These are phyloP conservation scores for Camellia japonica DNA, from an alignment of 148 eudicot genomes.

Conservation along the genomic window DNA sequence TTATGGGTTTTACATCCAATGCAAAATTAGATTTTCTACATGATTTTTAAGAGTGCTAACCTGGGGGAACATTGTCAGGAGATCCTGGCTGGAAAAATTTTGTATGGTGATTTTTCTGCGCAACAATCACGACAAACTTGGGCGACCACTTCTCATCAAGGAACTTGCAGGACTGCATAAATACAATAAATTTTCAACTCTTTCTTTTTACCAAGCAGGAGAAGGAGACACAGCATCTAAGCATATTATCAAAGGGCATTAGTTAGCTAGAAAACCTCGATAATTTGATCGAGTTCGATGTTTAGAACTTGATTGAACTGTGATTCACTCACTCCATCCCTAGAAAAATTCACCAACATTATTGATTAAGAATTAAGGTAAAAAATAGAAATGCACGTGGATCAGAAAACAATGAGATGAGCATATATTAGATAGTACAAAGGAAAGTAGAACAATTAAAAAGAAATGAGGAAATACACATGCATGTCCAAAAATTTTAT, in stretches of 20 bases:
- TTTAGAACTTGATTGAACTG: slow-evolving; percentile 92
- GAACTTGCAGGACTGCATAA: slow-evolving; percentile 64
- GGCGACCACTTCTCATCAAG: slow-evolving; percentile 88
- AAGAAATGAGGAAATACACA: background rate
- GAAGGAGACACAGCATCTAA: background rate
- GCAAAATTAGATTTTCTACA: background rate
- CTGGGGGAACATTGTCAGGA: slow-evolving; percentile 92
- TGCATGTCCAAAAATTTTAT: background rate
- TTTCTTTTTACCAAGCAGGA: background rate
- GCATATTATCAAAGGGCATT: background rate
- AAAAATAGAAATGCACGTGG: background rate
- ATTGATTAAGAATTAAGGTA: background rate
- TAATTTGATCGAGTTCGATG: slow-evolving; percentile 75
- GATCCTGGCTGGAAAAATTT: slow-evolving; percentile 73
- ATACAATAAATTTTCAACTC: background rate
- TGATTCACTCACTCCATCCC: slow-evolving; percentile 93
- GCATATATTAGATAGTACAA: background rate
- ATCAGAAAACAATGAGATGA: background rate
- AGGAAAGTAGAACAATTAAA: background rate
- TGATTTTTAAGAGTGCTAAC: slow-evolving; percentile 27
- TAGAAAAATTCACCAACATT: slow-evolving; percentile 7
- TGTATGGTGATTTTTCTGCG: slow-evolving; percentile 91
- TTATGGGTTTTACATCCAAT: background rate
- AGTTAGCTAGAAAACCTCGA: slow-evolving; percentile 46
- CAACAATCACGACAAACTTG: slow-evolving; percentile 71